phyloP scores from a whole-genome alignment of 768 basidiomycete species.

The Symmetrospora coprosmae region DNA sequence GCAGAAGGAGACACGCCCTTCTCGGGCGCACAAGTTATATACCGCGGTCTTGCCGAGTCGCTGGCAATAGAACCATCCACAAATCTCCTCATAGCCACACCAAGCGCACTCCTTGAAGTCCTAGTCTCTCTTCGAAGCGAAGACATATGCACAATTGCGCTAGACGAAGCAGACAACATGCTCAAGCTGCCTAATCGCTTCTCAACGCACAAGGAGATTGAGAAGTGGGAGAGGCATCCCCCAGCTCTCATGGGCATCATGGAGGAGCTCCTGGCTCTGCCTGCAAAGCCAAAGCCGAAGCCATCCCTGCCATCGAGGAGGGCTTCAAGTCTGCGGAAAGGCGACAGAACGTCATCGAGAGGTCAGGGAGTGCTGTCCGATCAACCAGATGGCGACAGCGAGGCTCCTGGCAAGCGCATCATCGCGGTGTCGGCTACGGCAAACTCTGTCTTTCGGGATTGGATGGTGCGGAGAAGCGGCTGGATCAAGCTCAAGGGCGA shows the following conservation, averaged over 20 bases:
- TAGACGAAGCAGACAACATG: conserved; percentile 17
- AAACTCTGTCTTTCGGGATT: conserved; percentile 16
- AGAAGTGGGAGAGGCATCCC: conserved; percentile 5
- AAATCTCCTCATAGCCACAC: not conserved
- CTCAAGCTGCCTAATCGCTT: conserved; percentile 1
- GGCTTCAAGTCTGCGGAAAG: too few species aligned
- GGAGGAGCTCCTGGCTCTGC: not conserved
- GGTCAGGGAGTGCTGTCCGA: too few species aligned
- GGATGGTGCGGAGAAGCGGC: conserved; percentile 5
- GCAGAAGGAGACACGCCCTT: too few species aligned
- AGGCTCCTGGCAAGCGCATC: not conserved
- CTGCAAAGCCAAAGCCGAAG: not conserved
- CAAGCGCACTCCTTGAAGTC: conserved; percentile 1
- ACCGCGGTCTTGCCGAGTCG: not conserved
- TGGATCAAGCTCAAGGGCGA: not conserved
- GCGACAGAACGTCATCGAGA: too few species aligned
- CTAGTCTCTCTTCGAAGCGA: not conserved
- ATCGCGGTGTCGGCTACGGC: conserved; percentile 6
- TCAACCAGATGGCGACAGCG: not conserved
- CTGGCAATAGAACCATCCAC: not conserved
- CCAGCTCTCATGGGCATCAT: conserved; percentile 1
- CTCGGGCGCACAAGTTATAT: not conserved
- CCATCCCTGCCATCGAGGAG: too few species aligned
- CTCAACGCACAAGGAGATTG: conserved; percentile 1
- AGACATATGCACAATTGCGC: not conserved